Base-by-base conservation (phyloP, 2,329 filamentous ascomycete genomes). In the Pseudogymnoascus verrucosus region DNA sequence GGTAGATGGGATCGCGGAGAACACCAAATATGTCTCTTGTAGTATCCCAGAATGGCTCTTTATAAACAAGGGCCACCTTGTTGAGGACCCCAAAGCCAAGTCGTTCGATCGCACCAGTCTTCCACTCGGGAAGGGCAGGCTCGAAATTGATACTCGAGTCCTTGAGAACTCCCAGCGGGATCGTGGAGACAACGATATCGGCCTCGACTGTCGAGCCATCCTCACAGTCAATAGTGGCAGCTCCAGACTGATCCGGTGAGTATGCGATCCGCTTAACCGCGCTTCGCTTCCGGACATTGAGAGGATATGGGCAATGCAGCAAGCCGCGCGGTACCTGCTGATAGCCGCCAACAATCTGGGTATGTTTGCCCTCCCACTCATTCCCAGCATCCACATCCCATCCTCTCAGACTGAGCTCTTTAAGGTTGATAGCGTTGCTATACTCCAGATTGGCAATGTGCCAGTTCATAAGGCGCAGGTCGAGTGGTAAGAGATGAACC, bases 341-440 rank as follows among this genome's bases (percentile, higher is more conserved):
- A 72, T 98, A 99, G 1, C 95, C 95, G 42, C 96, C 95, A 26
- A 96, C 83, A 3, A 99, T 86, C 83, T 97, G 93, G 1, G 91
- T 91, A 74, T 99, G 96, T 66, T 90, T 88, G 5, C 95, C 95
- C 74, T 97, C 93, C 78, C 96, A 99, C 73, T 99, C 95, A 70
- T 99, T 97, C 0, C 95, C 95, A 60, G 93, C 92, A 72, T 99
- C 96, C 71, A 99, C 92, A 75, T 99, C 96, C 91, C 96, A 98
- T 0, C 93, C 88, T 6, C 88, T 86, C 12, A 99, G 84, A 74
- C 93, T 98, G 16, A 99, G 83, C 67, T 89, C 89, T 68, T 89
- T 88, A 63, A 96, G 86, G 68, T 92, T 96, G 1, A 88, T 90
- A 1, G 95, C 95, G 74, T 98, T 99, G 67, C 93, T 96, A 73